Conservation (phyloP, 495 filamentous ascomycete genomes). For the Daldinia concentrica region DNA sequence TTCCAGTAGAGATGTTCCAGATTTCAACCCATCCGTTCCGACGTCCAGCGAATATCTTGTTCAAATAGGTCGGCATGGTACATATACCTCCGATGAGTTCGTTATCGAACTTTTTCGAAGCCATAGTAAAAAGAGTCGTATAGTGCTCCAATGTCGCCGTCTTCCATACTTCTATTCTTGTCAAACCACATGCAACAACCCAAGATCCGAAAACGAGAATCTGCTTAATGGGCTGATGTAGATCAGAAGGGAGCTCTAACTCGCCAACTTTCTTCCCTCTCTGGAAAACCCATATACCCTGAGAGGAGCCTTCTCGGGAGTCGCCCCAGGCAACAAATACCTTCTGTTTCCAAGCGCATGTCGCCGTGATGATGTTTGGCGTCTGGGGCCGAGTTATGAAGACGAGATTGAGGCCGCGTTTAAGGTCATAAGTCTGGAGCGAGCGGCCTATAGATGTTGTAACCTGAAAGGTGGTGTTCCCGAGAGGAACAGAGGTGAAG, state of each 20-base stretch:
- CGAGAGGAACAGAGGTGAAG: constrained; percentile 86
- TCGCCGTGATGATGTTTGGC: constrained; percentile 83
- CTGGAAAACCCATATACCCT: constrained; percentile 93
- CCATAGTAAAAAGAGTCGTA: constrained; percentile 73
- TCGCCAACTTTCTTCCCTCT: constrained; percentile 87
- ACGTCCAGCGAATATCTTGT: constrained; percentile 91
- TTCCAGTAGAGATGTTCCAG: constrained; percentile 94
- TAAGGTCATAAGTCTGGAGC: constrained; percentile 94
- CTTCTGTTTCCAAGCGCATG: constrained; percentile 85
- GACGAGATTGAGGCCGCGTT: constrained; percentile 84
- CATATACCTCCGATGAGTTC: constrained; percentile 76
- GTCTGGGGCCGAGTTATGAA: constrained; percentile 93
- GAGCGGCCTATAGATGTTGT: constrained; percentile 90
- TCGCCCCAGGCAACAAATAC: constrained; percentile 88
- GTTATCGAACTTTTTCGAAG: constrained; percentile 58
- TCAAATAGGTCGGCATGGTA: constrained; percentile 91
- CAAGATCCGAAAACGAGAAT: constrained; percentile 89
- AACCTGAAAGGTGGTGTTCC: constrained; percentile 95
- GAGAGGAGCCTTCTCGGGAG: constrained; percentile 54
- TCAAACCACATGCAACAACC: constrained; percentile 82
- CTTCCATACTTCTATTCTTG: constrained; percentile 88
- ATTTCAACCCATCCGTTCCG: constrained; percentile 91
- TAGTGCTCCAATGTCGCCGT: constrained; percentile 86
- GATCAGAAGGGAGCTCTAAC: constrained; percentile 68
- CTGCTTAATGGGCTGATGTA: constrained; percentile 74